Base-by-base conservation (phyloP, 2,329 filamentous ascomycete species). In the Epichloe sp. region DNA sequence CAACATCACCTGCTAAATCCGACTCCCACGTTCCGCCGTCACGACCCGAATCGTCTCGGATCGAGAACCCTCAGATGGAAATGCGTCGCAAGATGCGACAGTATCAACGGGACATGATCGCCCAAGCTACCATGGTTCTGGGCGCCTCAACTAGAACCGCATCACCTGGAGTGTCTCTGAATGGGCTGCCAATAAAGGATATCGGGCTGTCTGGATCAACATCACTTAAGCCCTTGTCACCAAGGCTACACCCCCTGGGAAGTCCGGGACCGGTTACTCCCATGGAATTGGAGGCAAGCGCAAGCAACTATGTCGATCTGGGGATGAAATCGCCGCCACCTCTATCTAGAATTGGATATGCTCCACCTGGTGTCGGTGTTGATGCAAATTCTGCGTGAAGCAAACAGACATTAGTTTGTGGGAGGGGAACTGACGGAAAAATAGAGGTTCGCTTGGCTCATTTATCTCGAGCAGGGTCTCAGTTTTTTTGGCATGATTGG, bases 181-280 rank as follows among this genome's bases (percentile, higher is more conserved):
- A 63, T 37, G 63, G 63, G 17, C 54, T 67, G 17, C 62, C 67
- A 1, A 54, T 71, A 31, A 62, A 63, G 50, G 68, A 69, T 36
- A 59, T 70, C 3, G 67, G 68, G 19, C 67, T 73, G 42, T 61
- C 60, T 46, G 62, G 61, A n/a, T 54, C 68, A 7, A 65, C 66
- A 14, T 58, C 67, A 3, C 68, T 69, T 45, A 77, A 73, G 50
- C 79, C 79, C 1, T 51, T 60, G 14, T 75, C 74, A 2, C 76
- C 76, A 1, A 64, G 72, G 31, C 65, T 82, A 5, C 62, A 64
- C 79, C 79, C 0, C 0, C 59, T 79, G 11, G 76, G 77, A 3
- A 80, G 78, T 52, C 78, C 78, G 0, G 78, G 78, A 0, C 78
- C 78, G 0, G 78, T 82, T 14, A 82, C 79, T 1, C 79, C 79